Evolutionary conservation across 768 basidiomycete species (phyloP).

Genomic region (Trametes cingulata): DNA sequence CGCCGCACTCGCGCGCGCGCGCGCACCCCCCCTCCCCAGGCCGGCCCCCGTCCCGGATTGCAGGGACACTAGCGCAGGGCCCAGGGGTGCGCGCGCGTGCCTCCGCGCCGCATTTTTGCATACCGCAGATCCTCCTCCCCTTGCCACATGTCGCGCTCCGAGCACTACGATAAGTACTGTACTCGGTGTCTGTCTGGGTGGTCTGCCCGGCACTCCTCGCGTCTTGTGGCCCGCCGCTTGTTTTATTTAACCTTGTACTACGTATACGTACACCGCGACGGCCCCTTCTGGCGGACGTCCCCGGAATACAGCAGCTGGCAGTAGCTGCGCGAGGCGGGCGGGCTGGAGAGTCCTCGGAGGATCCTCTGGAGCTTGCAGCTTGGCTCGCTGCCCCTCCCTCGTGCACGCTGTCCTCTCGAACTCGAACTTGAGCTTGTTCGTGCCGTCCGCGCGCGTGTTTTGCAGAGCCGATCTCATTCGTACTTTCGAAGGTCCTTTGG

Average conservation of each 20-base stretch:
- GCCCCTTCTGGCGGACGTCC: no score
- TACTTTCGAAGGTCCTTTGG: no score
- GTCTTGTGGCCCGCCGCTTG: neutral
- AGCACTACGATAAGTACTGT: neutral
- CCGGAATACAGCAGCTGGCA: conserved; percentile 11
- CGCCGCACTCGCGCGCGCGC: conserved; percentile 1
- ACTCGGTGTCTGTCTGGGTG: neutral
- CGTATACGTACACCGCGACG: neutral
- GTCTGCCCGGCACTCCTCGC: neutral
- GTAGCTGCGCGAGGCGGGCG: no score
- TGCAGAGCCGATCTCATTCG: no score
- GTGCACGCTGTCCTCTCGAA: no score
- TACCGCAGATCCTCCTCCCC: neutral
- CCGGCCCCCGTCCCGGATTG: neutral
- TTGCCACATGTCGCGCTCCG: neutral
- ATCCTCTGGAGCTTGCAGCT: neutral
- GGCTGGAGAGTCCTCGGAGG: conserved; percentile 18
- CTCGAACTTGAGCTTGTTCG: no score
- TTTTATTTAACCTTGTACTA: conserved; percentile 15
- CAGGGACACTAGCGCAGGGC: neutral
- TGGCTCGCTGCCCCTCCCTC: neutral
- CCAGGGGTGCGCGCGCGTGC: neutral
- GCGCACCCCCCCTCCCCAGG: neutral
- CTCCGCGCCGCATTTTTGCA: neutral
- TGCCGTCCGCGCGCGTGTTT: no score